These are phyloP conservation scores for Candida vaughaniae DNA, from an alignment of 805 yeast species.

Conservation along the genomic window DNA sequence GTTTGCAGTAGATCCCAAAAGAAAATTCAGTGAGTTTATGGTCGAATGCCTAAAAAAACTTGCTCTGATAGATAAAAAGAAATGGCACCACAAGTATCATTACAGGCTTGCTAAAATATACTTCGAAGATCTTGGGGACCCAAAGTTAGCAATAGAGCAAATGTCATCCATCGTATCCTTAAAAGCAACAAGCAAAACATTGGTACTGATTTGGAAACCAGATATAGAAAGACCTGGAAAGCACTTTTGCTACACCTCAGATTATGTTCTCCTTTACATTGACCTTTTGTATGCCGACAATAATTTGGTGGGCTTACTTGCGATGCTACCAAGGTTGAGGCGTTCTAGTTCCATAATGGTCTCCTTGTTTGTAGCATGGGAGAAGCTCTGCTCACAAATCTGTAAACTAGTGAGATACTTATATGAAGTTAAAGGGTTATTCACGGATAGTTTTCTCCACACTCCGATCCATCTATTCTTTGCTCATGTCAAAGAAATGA, in stretches of 20 bases:
- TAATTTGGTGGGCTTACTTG: conserved; percentile 59
- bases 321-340: conserved; percentile 71
- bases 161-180: conserved; percentile 63
- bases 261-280: conserved; percentile 65
- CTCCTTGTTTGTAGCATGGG: conserved; percentile 65
- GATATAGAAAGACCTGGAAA: conserved; percentile 90
- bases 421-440: conserved; percentile 41
- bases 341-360: conserved; percentile 77
- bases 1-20: conserved; percentile 8
- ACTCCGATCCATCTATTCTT: conserved; percentile 47
- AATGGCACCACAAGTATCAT: conserved; percentile 89
- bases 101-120: conserved; percentile 67
- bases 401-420: conserved; percentile 52
- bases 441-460: conserved; percentile 52
- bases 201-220: conserved; percentile 91
- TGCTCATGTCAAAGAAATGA: conserved; percentile 29
- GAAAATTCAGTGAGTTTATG: conserved; percentile 36
- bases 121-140: conserved; percentile 53
- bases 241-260: conserved; percentile 75
- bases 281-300: conserved; percentile 50
- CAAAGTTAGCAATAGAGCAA: conserved; percentile 57
- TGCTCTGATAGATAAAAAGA: conserved; percentile 65
- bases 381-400: conserved; percentile 49
- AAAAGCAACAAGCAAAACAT: conserved; percentile 64
- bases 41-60: conserved; percentile 49